Base-by-base conservation (phyloP, 495 filamentous ascomycete species). In the Trypethelium eluteriae region DNA sequence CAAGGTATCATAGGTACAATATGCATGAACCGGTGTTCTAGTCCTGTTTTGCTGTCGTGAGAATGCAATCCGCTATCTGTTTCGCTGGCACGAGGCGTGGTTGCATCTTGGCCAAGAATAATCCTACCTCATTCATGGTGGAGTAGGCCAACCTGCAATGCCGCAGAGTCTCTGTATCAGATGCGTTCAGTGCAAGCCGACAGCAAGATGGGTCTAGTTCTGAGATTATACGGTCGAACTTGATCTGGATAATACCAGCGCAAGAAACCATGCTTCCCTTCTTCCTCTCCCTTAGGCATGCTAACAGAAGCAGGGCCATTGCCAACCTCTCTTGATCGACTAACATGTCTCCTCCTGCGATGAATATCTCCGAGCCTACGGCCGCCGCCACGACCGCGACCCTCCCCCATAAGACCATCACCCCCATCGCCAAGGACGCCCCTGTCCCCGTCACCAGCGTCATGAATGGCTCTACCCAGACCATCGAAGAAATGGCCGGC, bases 181-280 rank as follows among this genome's bases (percentile, higher is more conserved):
- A 25, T 25, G 25, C 25, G 25, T 25, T 1, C 25, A 25, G 25
- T 25, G 25, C 25, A 64, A 73, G 62, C 41, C 65, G 63, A 68
- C 5, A 50, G 53, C 53, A 59, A 35, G 53, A 59, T 36, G 76
- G 79, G 77, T 76, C 80, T 84, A 81, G 82, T 83, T 85, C 91
- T 94, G 91, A 96, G 89, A 96, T 88, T 84, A 94, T 88, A 96
- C 91, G 90, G 91, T 79, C 74, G 76, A 93, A 96, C 91, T 93
- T 94, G 91, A 96, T 93, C 91, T 91, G 89, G 91, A 91, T 92
- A 96, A 94, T 93, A 88, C 91, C 89, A 91, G 91, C 91, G 91
- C 90, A 92, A 94, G 89, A 89, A 68, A 93, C 91, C 90, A 92
- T 92, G 89, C 88, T 84, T 75, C 72, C 53, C 18, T 36, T 36